Evolutionary conservation across 371 early-diverging fungal species (phyloP), one percentile per base, ranked within the genome.

Genomic region (Rhizopus stolonifer): DNA sequence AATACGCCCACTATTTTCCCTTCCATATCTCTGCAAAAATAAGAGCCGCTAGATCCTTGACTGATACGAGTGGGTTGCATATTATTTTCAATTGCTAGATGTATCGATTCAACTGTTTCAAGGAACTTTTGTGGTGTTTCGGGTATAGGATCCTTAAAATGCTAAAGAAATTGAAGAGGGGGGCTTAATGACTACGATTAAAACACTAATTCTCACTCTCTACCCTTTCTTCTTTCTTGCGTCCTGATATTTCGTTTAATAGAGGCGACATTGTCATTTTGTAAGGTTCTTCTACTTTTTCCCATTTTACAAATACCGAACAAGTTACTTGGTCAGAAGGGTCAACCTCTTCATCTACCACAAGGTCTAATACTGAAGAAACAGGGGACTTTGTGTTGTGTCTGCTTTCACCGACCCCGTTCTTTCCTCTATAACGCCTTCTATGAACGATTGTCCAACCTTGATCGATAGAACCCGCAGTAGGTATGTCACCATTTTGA

Each of bases 21-120:
- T 4, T 81, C 68, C 5, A 65, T 55, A 58, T 90, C 82, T 29
- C 83, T 73, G 65, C 91, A 91, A 64, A 95, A 95, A 56, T 95
- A 94, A 5, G 90, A 89, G 8, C 96, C 96, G 11, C 90, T 90
- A 0, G 93, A 92, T 5, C 96, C 96, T 56, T 86, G 85, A 5
- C 74, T 77, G 44, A 86, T 86, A 26, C 85, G 70, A 2, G 79
- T 67, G 0, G 95, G 93, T 29, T 85, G 84, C 26, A 88, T 81
- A 23, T 84, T 87, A 15, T 34, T 47, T 4, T 64, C 60, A 42
- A 93, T 93, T 13, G 93, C 93, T 15, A 64, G 60, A 18, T 81
- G 80, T 10, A 92, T 91, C 23, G 88, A 75, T 18, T 88, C 69
- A 3, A 93, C 74, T 32, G 90, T 81, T 9, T 49, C 71, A 7